Evolutionary conservation across 2,329 filamentous ascomycete genomes (phyloP), one percentile per base, ranked within the genome.

Genomic region (Setomelanomma holmii): DNA sequence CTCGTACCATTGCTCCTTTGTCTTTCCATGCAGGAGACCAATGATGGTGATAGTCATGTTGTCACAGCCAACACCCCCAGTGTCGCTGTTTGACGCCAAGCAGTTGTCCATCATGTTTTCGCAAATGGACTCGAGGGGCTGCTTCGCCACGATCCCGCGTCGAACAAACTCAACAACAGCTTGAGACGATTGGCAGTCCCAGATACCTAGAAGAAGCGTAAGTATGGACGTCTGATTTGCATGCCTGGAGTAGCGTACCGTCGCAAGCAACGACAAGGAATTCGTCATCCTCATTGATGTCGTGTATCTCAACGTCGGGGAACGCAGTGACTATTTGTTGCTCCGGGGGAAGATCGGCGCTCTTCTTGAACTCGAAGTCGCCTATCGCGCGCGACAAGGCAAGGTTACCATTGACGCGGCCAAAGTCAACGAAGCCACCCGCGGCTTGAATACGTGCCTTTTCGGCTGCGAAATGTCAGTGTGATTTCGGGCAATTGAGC

Each of bases 101-200:
- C 95, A 99, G 81, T 98, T 99, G 82, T 99, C 93, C 95, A 99
- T 99, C 91, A 99, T 96, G 80, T 99, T 99, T 79, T 99, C 95
- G 77, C 93, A 98, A 69, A 99, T 98, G 75, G 90, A 90, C 49
- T 93, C 87, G 45, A 99, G 85, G 43, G 96, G 90, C 79, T 99
- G 95, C 82, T 96, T 96, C 45, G 93, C 93, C 43, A 92, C 93
- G 75, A 99, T 96, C 51, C 95, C 95, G 72, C 95, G 89, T 75
- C 95, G 86, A 60, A 98, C 95, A 73, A 99, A 99, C 77, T 99
- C 95, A 64, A 98, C 82, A 27, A 99, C 95, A 34, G 93, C 91
- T 80, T 99, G 95, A 40, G 95, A 99, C 50, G 95, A 97, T 76
- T 98, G 95, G 76, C 95, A 98, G 78, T 99, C 95, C 95, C 95